phyloP scores from a whole-genome alignment of 1,139 yeast genomes.

The Kurtzmaniella natalensis region DNA sequence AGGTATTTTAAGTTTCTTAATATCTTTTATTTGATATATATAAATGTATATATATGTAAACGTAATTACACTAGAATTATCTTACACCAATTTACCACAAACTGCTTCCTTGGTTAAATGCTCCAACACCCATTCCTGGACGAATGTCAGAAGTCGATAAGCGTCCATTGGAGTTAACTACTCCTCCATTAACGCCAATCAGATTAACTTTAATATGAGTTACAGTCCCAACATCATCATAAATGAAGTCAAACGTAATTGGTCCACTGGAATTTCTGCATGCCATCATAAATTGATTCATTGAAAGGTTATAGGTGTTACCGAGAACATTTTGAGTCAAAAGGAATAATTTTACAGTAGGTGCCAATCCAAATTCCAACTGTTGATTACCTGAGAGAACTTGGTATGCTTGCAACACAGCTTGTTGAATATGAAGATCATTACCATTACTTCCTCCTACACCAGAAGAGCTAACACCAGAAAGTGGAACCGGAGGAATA shows the following conservation, averaged over 20 bases:
- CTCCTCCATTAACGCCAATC: neutral
- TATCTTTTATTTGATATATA: no score
- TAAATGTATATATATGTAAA: no score
- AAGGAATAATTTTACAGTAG: constrained; percentile 30
- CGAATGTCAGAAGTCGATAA: neutral
- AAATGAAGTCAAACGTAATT: constrained; percentile 38
- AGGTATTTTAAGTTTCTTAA: no score
- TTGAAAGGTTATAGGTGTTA: constrained; percentile 22
- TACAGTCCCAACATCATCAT: constrained; percentile 46
- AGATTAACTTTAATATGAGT: constrained; percentile 33
- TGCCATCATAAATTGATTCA: constrained; percentile 41
- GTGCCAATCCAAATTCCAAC: constrained; percentile 38
- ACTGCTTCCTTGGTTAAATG: neutral
- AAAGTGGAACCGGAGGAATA: no score
- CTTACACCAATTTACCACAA: no score
- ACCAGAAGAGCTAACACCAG: no score
- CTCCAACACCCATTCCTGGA: neutral
- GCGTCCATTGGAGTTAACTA: neutral
- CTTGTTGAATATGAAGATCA: constrained; percentile 22
- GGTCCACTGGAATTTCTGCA: constrained; percentile 23
- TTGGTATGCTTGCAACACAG: constrained; percentile 35
- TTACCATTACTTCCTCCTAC: neutral
- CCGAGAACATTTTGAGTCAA: constrained; percentile 25
- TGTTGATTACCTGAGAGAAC: constrained; percentile 27
- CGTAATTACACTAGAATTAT: no score